Conservation (phyloP, 352 stramenopile species). For the Globisporangium spinosum region DNA sequence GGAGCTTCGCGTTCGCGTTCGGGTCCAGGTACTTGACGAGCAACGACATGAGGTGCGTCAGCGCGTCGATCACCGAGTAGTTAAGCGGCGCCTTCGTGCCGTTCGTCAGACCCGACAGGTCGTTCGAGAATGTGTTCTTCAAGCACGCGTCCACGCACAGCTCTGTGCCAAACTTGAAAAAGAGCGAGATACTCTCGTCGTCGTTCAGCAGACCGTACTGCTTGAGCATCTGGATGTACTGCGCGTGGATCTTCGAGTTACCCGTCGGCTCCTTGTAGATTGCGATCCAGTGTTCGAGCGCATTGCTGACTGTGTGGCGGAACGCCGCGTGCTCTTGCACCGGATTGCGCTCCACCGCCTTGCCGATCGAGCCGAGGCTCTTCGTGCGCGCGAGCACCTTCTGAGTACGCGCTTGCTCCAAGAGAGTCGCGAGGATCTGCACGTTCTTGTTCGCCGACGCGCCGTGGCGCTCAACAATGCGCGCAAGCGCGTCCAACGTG, state of each 20-base stretch:
- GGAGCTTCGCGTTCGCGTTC: slow-evolving; percentile 67
- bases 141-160: slow-evolving; percentile 96
- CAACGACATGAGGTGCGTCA: slow-evolving; percentile 95
- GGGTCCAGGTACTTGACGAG: slow-evolving; percentile 93
- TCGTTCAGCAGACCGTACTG: slow-evolving; percentile 95
- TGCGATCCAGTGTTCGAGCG: slow-evolving; percentile 98
- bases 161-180: slow-evolving; percentile 95
- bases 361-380: slow-evolving; percentile 51
- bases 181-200: slow-evolving; percentile 96
- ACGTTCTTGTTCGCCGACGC: slow-evolving; percentile 82
- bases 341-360: slow-evolving; percentile 34
- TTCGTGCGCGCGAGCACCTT: slow-evolving; percentile 37
- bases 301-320: slow-evolving; percentile 85
- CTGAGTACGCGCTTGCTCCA: slow-evolving; percentile 76
- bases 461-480: slow-evolving; percentile 82
- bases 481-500: slow-evolving; percentile 89
- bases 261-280: slow-evolving; percentile 92
- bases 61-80: slow-evolving; percentile 95
- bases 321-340: slow-evolving; percentile 80
- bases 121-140: slow-evolving; percentile 71
- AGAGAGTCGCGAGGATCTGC: slow-evolving; percentile 70
- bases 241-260: slow-evolving; percentile 94
- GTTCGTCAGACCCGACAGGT: slow-evolving; percentile 32
- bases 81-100: slow-evolving; percentile 60
- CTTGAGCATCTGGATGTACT: slow-evolving; percentile 97